phyloP scores from a whole-genome alignment of 495 filamentous ascomycete species.

The Penicillium desertorum region DNA sequence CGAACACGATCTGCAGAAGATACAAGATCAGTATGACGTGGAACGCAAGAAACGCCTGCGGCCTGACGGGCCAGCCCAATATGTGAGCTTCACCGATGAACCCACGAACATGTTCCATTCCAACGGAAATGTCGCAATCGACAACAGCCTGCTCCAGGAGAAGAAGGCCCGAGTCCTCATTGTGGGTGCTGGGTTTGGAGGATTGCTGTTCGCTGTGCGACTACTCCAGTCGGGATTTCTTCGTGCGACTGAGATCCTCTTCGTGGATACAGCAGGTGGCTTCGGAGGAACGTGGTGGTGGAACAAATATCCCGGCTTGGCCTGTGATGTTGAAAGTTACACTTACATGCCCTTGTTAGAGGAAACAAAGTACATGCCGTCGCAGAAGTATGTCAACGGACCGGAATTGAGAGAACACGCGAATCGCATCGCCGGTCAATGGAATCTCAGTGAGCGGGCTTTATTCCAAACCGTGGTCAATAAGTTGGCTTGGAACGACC shows the following conservation, averaged over 20 bases:
- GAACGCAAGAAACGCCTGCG: slow-evolving; percentile 9
- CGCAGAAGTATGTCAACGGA: slow-evolving; percentile 29
- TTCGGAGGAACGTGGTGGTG: slow-evolving; percentile 56
- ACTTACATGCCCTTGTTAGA: slow-evolving; percentile 56
- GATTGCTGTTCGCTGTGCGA: slow-evolving; percentile 48
- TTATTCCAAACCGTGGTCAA: slow-evolving; percentile 37
- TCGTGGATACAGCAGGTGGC: slow-evolving; percentile 42
- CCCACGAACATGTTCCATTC: too few species aligned
- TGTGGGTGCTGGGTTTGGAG: slow-evolving; percentile 54
- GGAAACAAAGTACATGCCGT: slow-evolving; percentile 58
- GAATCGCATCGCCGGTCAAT: slow-evolving; percentile 35
- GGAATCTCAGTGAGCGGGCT: slow-evolving; percentile 43
- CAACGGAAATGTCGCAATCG: too few species aligned
- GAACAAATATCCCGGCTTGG: slow-evolving; percentile 41
- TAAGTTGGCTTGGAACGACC: slow-evolving; percentile 12
- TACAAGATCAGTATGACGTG: neutral
- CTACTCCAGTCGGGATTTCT: slow-evolving; percentile 49
- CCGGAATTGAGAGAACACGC: slow-evolving; percentile 28
- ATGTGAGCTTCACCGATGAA: neutral
- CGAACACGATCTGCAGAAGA: neutral
- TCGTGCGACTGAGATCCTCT: slow-evolving; percentile 42
- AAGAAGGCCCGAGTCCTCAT: slow-evolving; percentile 26
- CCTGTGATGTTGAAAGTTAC: slow-evolving; percentile 35
- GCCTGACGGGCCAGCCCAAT: slow-evolving; percentile 6
- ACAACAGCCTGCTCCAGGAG: neutral